Base-by-base conservation (phyloP, 306 rosid species). In the Abrus precatorius region DNA sequence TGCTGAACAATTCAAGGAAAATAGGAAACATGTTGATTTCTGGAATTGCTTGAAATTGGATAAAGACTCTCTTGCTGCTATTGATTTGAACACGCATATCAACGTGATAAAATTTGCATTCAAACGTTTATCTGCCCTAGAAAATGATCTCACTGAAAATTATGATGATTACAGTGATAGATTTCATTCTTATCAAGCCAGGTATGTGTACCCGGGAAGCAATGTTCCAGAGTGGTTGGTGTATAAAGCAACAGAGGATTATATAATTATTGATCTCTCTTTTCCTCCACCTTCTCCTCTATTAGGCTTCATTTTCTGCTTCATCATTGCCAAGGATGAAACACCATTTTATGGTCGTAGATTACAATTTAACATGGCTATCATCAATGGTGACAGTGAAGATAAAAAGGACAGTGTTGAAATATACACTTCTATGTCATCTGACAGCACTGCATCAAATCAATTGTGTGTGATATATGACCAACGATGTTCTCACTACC, bases 61-160 rank as follows among this genome's bases (percentile, higher is more conserved):
- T 10, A 27, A 54, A 28, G 14, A 9, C 55, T 67, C 49, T 67
- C 68, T 67, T 1, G n/a, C 8, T 47, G 66, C 44, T 13, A 55
- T 67, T 78, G 82, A 2, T n/a, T n/a, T 68, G 52, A 68, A 66
- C 55, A 75, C 59, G 0, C 82, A 44, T 41, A 68, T 78, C 32
- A 78, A 54, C 29, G 0, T 67, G 9, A 67, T 55, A 48, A 78
- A 13, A 1, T 68, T 41, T n/a, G 36, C 65, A 30, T 8, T 32
- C 14, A 57, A 78, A 5, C 36, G 55, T 52, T 4, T 54, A 53
- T 54, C 67, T 0, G 6, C 12, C 2, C 11, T 4, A 11, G 8
- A 68, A 30, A 56, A 10, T 1, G 40, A 11, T 45, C 3, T 45
- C 32, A 30, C 7, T 30, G 44, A 47, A 69, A 48, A 48, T 45